These are phyloP conservation scores for Suhomyces prunicola DNA, from an alignment of 805 yeast genomes.

Conservation along the genomic window DNA sequence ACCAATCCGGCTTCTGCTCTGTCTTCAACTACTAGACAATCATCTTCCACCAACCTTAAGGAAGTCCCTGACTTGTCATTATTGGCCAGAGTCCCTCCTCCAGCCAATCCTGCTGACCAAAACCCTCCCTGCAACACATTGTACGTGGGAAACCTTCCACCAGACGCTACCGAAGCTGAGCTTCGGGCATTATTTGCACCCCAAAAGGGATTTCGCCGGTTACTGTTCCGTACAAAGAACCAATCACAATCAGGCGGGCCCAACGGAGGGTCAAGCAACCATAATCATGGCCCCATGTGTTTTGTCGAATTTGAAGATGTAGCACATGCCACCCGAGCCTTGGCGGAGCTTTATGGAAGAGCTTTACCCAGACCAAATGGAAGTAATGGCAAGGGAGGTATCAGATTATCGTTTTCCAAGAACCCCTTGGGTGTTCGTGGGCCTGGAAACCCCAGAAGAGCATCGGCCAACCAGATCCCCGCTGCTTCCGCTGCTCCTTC, in stretches of 20 bases:
- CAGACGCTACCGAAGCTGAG: conserved; percentile 94
- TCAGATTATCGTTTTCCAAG: conserved; percentile 88
- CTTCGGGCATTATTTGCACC: conserved; percentile 81
- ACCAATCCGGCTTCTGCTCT: not conserved
- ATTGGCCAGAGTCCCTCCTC: conserved; percentile 79
- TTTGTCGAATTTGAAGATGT: conserved; percentile 98
- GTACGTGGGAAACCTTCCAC: conserved; percentile 95
- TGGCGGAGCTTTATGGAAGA: conserved; percentile 91
- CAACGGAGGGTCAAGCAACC: conserved; percentile 23
- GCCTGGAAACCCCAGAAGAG: conserved; percentile 43
- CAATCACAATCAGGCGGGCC: conserved; percentile 23
- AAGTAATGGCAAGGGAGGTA: conserved; percentile 81
- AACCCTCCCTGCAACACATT: conserved; percentile 98
- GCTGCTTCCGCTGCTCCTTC: conserved; percentile 5
- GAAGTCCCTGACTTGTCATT: conserved; percentile 63
- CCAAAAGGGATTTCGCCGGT: conserved; percentile 88
- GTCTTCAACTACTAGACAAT: conserved; percentile 9
- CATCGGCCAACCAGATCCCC: conserved; percentile 29
- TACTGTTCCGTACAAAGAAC: conserved; percentile 82
- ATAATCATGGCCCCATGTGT: conserved; percentile 95
- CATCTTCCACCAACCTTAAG: conserved; percentile 11
- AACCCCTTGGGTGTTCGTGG: conserved; percentile 97
- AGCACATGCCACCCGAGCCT: conserved; percentile 85
- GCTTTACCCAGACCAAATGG: conserved; percentile 80
- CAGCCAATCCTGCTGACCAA: conserved; percentile 98